These are phyloP conservation scores for Hawksworthiomyces lignivorus DNA, from an alignment of 2,329 filamentous ascomycete genomes.

Conservation along the genomic window DNA sequence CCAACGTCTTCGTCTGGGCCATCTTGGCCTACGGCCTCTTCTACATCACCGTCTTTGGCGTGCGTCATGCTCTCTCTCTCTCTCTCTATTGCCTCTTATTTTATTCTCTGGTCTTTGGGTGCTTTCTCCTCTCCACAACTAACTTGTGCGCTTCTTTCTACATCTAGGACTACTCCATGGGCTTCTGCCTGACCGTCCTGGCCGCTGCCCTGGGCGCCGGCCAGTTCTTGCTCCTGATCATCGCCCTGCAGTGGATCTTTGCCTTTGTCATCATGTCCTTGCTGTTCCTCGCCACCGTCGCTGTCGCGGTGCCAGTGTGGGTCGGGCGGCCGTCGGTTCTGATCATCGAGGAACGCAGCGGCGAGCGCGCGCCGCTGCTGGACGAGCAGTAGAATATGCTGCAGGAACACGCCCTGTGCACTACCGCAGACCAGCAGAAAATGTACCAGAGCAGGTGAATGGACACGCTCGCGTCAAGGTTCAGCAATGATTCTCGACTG, in stretches of 20 bases:
- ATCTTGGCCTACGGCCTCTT: constrained; percentile 69
- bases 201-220: constrained; percentile 67
- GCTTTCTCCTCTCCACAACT: too few relatives aligned
- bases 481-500: too few relatives aligned
- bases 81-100: background rate
- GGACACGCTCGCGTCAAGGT: too few relatives aligned
- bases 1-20: constrained; percentile 83
- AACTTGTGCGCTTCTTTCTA: too few relatives aligned
- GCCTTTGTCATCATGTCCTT: constrained; percentile 74
- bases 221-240: constrained; percentile 64
- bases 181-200: constrained; percentile 68
- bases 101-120: too few relatives aligned
- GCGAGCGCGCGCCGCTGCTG: constrained; percentile 56
- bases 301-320: constrained; percentile 56
- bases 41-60: constrained; percentile 68
- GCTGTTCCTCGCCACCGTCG: constrained; percentile 61
- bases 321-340: constrained; percentile 39
- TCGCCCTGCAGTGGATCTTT: constrained; percentile 89
- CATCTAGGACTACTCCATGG: constrained; percentile 59
- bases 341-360: constrained; percentile 25
- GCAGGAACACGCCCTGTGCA: too few relatives aligned
- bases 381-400: too few relatives aligned
- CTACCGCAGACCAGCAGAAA: too few relatives aligned
- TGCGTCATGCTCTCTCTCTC: constrained; percentile 21
- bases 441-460: too few relatives aligned